Evolutionary conservation across 208 protist genomes (phyloP), one percentile per base, ranked within the genome.

Genomic region (Wallacemonas sp.): DNA sequence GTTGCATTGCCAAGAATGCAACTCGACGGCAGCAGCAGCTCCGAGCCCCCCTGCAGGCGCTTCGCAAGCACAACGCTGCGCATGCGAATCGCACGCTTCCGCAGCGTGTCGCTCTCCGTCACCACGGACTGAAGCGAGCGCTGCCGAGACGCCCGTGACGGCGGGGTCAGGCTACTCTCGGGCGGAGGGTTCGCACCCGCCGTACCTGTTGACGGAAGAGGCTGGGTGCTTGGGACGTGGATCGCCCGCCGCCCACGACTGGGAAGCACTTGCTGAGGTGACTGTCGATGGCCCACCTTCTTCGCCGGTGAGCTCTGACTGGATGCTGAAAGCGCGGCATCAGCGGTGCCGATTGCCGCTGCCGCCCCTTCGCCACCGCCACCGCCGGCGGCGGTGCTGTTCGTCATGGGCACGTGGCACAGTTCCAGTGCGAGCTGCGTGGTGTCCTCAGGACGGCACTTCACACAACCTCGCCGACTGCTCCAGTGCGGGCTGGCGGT

Each of bases 1-100:
- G 55, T 71, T 6, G 70, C 13, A 46, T 69, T 79, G 33, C 66
- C 12, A 36, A 85, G 54, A 29, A 86, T 88, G 52, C 78, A 87
- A 10, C 52, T 55, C 26, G 85, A 73, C 13, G 88, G 88, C 45
- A 94, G 69, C 68, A 91, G 71, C 48, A 94, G 65, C 70, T 92
- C 85, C 0, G 83, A 84, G 24, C 81, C 85, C 37, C 73, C 72
- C 30, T 74, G 54, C 13, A 94, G 65, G 1, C 82, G 76, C 63
- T 79, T 83, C 12, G 75, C 75, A 12, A 93, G 68, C 27, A 89
- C 65, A 19, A 80, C 17, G 44, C 71, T 63, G 26, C 57, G 67
- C 53, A 72, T 52, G 9, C 39, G 15, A 0, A 42, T 15, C 2
- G 32, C 38, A 32, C 44, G 50, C 50, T 57, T 57, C 32, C 50